These are phyloP conservation scores for Plenodomus lindquistii DNA, from an alignment of 2,329 filamentous ascomycete species.

Conservation along the genomic window DNA sequence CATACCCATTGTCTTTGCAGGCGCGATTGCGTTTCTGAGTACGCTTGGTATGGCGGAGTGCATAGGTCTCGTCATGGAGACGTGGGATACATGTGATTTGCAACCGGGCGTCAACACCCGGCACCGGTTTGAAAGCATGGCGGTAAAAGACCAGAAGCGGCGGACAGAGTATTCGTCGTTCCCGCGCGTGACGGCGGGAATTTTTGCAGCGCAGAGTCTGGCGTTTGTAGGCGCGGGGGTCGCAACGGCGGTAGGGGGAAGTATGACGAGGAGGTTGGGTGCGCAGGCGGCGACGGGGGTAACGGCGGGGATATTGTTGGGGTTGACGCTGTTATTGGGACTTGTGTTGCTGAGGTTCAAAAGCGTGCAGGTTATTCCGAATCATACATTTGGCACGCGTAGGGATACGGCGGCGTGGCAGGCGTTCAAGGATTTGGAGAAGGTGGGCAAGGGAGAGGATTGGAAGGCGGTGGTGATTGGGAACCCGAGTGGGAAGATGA, in stretches of 20 bases:
- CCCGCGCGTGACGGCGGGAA: slow-evolving; percentile 71
- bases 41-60: slow-evolving; percentile 76
- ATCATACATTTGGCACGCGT: slow-evolving; percentile 53
- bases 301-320: slow-evolving; percentile 67
- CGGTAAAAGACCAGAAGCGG: slow-evolving; percentile 49
- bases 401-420: slow-evolving; percentile 37
- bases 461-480: slow-evolving; percentile 74
- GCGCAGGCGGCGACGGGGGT: slow-evolving; percentile 70
- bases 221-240: slow-evolving; percentile 71
- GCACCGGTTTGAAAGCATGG: slow-evolving; percentile 52
- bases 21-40: slow-evolving; percentile 69
- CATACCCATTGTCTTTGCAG: slow-evolving; percentile 69
- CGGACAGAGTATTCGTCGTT: slow-evolving; percentile 76
- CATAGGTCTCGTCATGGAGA: slow-evolving; percentile 77
- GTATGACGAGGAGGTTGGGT: slow-evolving; percentile 66
- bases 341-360: slow-evolving; percentile 67
- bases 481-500: slow-evolving; percentile 68
- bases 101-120: slow-evolving; percentile 68
- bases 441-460: slow-evolving; percentile 50
- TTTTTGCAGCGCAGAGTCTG: slow-evolving; percentile 70
- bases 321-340: slow-evolving; percentile 66
- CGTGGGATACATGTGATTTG: slow-evolving; percentile 78
- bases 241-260: slow-evolving; percentile 70
- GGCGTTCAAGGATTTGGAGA: slow-evolving; percentile 45
- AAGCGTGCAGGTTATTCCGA: slow-evolving; percentile 69